Evolutionary conservation across 352 stramenopile species (phyloP), one percentile per base, ranked within the genome.

Genomic region (Phytophthora lateralis): DNA sequence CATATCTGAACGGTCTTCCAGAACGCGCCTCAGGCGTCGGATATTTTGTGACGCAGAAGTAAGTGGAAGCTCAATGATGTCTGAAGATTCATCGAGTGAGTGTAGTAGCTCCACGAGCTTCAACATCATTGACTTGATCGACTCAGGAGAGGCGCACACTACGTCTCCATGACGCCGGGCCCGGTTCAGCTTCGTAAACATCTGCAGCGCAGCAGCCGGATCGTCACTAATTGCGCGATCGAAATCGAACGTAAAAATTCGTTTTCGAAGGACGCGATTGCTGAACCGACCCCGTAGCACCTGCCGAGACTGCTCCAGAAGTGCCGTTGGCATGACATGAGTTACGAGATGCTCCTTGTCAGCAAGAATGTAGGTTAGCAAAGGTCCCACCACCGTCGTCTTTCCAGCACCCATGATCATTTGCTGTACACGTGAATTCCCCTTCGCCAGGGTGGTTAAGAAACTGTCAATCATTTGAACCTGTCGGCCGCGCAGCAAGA

Each of bases 371-470:
- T 99, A 97, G 5, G 97, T 98, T 62, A 99, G 80, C 30, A 99
- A 73, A 35, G 98, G 98, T 6, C 96, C 97, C 10, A 99, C 97
- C 2, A 99, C 98, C 3, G 97, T 99, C 0, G 98, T 99, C 75
- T 99, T 99, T 20, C 98, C 98, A 4, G 97, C 97, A 20, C 98
- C 98, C 98, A 99, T 99, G 76, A 99, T 99, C 98, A 99, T 99
- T 88, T 99, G 91, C 49, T 97, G 85, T 10, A 96, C 88, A 26
- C 85, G 76, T 1, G 89, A 96, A 37, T 90, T 64, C 11, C 86
- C 89, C n/a, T 71, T 73, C 6, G 58, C 58, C 14, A 96, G 72
- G 42, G 88, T 97, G n/a, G 71, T 71, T 61, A 98, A 90, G 74
- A 99, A 99, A 51, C 98, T 99, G 57, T 98, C 91, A 14, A 99